Evolutionary conservation across 495 filamentous ascomycete genomes (phyloP).

Genomic region (Tuber borchii): DNA sequence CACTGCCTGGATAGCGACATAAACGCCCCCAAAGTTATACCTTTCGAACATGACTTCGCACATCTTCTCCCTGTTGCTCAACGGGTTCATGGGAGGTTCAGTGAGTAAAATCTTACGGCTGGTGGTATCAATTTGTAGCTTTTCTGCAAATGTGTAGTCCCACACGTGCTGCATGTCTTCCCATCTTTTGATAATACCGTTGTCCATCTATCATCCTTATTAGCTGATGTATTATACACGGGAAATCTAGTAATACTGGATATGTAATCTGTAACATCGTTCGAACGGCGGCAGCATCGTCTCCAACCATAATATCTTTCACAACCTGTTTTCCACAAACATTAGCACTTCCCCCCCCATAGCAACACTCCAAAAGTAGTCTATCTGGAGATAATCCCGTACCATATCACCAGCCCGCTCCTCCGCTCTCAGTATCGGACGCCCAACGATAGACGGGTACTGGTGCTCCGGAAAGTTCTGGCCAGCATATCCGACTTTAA

Average conservation of each 20-base stretch:
- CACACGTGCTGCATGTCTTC: constrained; percentile 99
- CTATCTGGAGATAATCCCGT: constrained; percentile 3
- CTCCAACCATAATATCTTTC: constrained; percentile 99
- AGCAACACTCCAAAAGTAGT: background rate
- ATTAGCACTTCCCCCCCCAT: constrained; percentile 14
- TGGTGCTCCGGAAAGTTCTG: constrained; percentile 98
- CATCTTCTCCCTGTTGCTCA: constrained; percentile 95
- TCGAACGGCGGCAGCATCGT: constrained; percentile 90
- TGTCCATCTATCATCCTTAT: constrained; percentile 74
- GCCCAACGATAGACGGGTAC: constrained; percentile 96
- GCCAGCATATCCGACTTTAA: constrained; percentile 92
- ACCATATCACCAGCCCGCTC: constrained; percentile 66
- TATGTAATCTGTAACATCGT: constrained; percentile 97
- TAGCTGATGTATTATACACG: constrained; percentile 5
- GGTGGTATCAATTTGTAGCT: constrained; percentile 84
- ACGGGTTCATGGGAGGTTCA: constrained; percentile 94
- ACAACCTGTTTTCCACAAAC: constrained; percentile 49
- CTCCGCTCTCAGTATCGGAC: constrained; percentile 93
- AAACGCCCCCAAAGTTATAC: constrained; percentile 93
- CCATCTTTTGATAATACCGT: constrained; percentile 98
- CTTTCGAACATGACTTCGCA: constrained; percentile 97
- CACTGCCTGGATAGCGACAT: constrained; percentile 97
- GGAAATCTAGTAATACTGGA: constrained; percentile 53
- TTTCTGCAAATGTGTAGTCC: constrained; percentile 97
- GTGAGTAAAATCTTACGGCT: constrained; percentile 97